These are phyloP conservation scores for Closterium sp. DNA, from an alignment of 139 green algal genomes.

Conservation along the genomic window DNA sequence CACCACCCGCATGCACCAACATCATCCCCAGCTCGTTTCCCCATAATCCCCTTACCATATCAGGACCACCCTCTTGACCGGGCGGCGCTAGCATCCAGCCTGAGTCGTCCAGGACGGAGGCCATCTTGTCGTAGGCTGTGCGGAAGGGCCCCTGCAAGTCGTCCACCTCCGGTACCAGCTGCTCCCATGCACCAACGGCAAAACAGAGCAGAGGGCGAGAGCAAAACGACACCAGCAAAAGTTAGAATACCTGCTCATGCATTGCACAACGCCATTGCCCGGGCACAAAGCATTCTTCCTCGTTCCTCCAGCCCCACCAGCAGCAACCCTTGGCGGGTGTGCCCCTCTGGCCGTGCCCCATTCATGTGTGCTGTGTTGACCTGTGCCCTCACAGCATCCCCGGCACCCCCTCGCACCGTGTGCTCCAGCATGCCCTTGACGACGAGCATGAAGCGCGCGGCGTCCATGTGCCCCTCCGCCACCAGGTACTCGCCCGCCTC, in stretches of 20 bases:
- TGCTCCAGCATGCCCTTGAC: conserved; percentile 42
- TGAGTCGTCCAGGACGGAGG: conserved; percentile 23
- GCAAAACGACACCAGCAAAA: neutral
- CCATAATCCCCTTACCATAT: conserved; percentile 11
- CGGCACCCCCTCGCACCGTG: conserved; percentile 4
- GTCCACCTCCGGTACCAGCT: conserved; percentile 29
- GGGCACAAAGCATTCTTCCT: neutral
- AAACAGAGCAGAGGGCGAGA: conserved; percentile 2
- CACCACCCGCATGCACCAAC: neutral
- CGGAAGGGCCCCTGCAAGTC: conserved; percentile 26
- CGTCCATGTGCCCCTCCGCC: conserved; percentile 20
- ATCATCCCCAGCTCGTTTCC: neutral
- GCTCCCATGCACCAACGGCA: conserved; percentile 5
- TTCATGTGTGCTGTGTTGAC: too few relatives aligned
- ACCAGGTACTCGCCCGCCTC: conserved; percentile 28
- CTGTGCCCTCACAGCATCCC: neutral
- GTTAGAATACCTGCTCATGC: neutral
- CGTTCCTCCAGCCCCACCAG: neutral
- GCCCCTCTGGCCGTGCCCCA: neutral
- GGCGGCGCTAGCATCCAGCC: conserved; percentile 18
- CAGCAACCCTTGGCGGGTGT: neutral
- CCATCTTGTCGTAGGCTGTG: conserved; percentile 36
- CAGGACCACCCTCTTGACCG: conserved; percentile 10
- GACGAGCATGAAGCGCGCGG: conserved; percentile 50
- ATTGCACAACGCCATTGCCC: neutral